A percentile compares a stretch with the other conserved stretches of the same genome.
Conservation (phyloP, 2,329 filamentous ascomycete genomes). For the Fusarium sp. region DNA sequence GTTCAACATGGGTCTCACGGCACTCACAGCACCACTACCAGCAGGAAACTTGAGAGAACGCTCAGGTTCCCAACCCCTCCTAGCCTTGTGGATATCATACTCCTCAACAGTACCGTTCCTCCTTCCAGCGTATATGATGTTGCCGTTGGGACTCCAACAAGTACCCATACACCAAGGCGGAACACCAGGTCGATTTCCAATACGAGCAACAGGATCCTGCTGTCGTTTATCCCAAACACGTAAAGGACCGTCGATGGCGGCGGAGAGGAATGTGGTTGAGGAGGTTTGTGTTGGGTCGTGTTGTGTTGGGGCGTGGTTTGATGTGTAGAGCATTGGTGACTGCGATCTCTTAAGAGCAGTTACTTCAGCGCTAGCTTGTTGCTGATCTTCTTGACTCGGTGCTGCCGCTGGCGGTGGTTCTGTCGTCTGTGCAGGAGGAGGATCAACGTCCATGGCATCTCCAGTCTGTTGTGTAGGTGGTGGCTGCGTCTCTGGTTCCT, state of each 20-base stretch:
- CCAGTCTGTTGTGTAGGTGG: constrained; percentile 43
- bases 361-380: constrained; percentile 7
- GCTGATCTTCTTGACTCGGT: constrained; percentile 13
- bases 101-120: constrained; percentile 95
- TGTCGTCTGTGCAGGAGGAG: constrained; percentile 18
- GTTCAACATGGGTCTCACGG: constrained; percentile 91
- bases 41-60: constrained; percentile 88
- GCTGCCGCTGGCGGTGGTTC: constrained; percentile 8
- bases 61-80: constrained; percentile 76
- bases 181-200: constrained; percentile 78
- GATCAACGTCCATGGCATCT: constrained; percentile 50
- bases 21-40: constrained; percentile 90
- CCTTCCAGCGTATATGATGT: constrained; percentile 92
- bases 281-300: constrained; percentile 71
- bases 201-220: constrained; percentile 81
- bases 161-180: constrained; percentile 98
- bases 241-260: constrained; percentile 87
- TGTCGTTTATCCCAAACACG: constrained; percentile 94
- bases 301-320: constrained; percentile 54
- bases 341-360: constrained; percentile 34
- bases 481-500: constrained; percentile 41
- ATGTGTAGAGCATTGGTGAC: constrained; percentile 50
- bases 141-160: constrained; percentile 96
- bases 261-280: constrained; percentile 86
- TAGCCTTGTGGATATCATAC: constrained; percentile 84